Conservation (phyloP, 2,329 filamentous ascomycete species). For the Dactylonectria estremocensis region DNA sequence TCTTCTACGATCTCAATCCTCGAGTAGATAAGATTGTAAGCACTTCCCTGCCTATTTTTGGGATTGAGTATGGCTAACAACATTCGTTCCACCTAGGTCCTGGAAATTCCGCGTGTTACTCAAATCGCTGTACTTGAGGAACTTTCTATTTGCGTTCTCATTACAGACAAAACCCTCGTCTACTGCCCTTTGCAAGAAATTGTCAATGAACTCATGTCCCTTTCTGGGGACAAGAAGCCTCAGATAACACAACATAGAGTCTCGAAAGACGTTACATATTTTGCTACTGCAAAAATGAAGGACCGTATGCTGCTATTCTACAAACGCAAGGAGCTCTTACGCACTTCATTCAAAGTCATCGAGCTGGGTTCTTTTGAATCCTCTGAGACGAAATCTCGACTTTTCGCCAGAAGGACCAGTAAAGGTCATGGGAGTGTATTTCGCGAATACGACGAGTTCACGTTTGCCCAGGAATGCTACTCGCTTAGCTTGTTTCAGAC, state of each 20-base stretch:
- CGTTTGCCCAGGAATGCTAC: conserved; percentile 95
- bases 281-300: conserved; percentile 97
- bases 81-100: conserved; percentile 68
- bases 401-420: conserved; percentile 71
- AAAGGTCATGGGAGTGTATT: conserved; percentile 91
- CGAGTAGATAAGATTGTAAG: conserved; percentile 91
- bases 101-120: conserved; percentile 83
- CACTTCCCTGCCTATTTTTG: conserved; percentile 32
- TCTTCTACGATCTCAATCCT: conserved; percentile 89
- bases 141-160: conserved; percentile 92
- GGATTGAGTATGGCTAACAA: conserved; percentile 36
- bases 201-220: too few species aligned
- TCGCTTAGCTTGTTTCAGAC: conserved; percentile 97
- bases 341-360: conserved; percentile 96
- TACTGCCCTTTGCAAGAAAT: conserved; percentile 95
- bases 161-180: conserved; percentile 91
- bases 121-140: conserved; percentile 97
- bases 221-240: too few species aligned
- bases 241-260: too few species aligned
- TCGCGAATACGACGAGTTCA: conserved; percentile 98
- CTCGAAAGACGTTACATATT: conserved; percentile 95
- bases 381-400: conserved; percentile 83
- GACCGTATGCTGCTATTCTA: conserved; percentile 95
- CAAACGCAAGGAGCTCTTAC: conserved; percentile 93
- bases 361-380: conserved; percentile 97